phyloP scores from a whole-genome alignment of 2,329 filamentous ascomycete genomes.

The Cladorrhinum sp. region DNA sequence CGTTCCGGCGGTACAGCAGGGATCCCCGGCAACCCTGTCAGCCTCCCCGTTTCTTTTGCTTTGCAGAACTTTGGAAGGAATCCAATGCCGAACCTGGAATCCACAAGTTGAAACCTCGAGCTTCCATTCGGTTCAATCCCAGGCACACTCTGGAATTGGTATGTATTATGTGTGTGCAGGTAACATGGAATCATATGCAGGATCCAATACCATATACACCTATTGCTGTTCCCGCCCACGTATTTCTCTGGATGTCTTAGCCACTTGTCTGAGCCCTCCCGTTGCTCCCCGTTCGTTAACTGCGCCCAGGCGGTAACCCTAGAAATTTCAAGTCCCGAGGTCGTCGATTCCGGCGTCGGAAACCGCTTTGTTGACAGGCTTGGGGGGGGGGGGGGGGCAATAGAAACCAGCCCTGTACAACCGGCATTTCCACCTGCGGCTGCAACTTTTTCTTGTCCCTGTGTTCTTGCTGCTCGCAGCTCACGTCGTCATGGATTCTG shows the following conservation, averaged over 20 bases:
- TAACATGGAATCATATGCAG: not conserved
- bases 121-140: not conserved
- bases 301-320: not conserved
- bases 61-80: not conserved
- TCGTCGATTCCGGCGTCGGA: not conserved
- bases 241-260: not conserved
- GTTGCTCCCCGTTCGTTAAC: not conserved
- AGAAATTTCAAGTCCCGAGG: not conserved
- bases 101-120: not conserved
- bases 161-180: too few relatives aligned
- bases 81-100: not conserved
- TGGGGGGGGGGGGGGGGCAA: not conserved
- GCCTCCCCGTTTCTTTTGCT: not conserved
- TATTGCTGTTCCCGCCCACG: not conserved
- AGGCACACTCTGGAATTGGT: not conserved
- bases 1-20: conserved; percentile 18
- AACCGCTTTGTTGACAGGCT: not conserved
- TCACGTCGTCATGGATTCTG: conserved; percentile 14
- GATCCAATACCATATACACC: not conserved
- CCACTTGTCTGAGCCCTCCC: not conserved
- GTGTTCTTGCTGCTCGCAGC: conserved; percentile 1
- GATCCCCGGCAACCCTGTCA: conserved; percentile 1
- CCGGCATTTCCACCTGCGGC: not conserved
- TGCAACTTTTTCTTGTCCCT: not conserved
- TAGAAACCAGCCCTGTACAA: conserved; percentile 1